phyloP scores from a whole-genome alignment of 2,329 filamentous ascomycete species.

The Exophiala sideris region DNA sequence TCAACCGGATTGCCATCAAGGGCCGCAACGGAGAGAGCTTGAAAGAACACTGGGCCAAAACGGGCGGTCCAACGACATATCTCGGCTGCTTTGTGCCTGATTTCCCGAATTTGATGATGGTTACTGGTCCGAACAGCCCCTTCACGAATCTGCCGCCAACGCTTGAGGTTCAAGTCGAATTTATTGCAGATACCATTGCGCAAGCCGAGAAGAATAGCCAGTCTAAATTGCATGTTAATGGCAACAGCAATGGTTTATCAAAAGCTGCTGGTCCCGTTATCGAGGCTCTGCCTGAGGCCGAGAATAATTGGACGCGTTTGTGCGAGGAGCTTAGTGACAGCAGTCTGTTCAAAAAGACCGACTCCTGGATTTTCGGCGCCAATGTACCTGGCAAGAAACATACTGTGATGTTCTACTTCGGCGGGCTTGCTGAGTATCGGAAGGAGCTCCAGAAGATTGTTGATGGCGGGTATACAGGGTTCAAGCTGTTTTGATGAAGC shows the following conservation, averaged over 20 bases:
- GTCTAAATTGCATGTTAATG: not conserved
- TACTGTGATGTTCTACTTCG: constrained; percentile 23
- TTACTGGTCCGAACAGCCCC: constrained; percentile 56
- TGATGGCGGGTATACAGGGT: constrained; percentile 14
- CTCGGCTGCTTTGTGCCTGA: constrained; percentile 41
- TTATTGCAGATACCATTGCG: constrained; percentile 42
- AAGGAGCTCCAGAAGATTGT: constrained; percentile 15
- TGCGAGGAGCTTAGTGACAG: constrained; percentile 34
- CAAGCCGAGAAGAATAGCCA: constrained; percentile 39
- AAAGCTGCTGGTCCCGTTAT: constrained; percentile 36
- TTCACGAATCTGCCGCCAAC: constrained; percentile 55
- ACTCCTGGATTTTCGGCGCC: constrained; percentile 51
- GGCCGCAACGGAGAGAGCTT: constrained; percentile 31
- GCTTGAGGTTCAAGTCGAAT: constrained; percentile 55
- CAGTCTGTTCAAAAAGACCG: constrained; percentile 53
- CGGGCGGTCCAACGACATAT: constrained; percentile 32
- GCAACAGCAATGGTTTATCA: not conserved
- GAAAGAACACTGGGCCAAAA: constrained; percentile 33
- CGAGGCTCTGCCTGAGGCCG: constrained; percentile 47
- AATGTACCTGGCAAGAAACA: constrained; percentile 52
- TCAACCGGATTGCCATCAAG: constrained; percentile 32
- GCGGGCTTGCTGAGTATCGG: constrained; percentile 21
- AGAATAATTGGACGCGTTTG: constrained; percentile 48
- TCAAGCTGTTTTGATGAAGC: constrained; percentile 3
- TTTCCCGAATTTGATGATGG: constrained; percentile 50